Evolutionary conservation across 768 basidiomycete genomes (phyloP).

Genomic region (Boletellus ananiceps): DNA sequence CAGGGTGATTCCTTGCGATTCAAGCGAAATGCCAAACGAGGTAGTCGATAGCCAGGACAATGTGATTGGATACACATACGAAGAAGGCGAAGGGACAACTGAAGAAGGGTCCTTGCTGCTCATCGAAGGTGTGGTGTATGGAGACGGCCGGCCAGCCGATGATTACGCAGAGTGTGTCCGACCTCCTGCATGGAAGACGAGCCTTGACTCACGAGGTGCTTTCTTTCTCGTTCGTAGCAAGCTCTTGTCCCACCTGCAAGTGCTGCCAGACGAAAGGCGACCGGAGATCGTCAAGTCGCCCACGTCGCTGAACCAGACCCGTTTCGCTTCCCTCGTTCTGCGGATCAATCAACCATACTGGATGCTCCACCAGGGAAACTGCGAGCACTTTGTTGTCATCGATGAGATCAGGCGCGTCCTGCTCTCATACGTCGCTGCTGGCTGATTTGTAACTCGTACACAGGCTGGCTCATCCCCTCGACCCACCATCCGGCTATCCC

Average conservation of each 20-base stretch:
- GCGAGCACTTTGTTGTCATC: conserved; percentile 74
- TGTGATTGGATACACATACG: conserved; percentile 31
- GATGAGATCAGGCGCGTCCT: conserved; percentile 61
- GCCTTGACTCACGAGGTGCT: background rate
- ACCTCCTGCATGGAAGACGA: background rate
- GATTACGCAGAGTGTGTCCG: conserved; percentile 56
- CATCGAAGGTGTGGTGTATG: conserved; percentile 57
- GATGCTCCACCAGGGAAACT: conserved; percentile 75
- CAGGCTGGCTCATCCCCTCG: conserved; percentile 58
- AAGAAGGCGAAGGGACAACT: conserved; percentile 7
- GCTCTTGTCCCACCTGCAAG: conserved; percentile 38
- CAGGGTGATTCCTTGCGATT: conserved; percentile 55
- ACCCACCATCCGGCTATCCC: conserved; percentile 58
- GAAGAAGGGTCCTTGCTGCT: conserved; percentile 48
- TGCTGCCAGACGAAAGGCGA: conserved; percentile 29
- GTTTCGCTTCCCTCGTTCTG: conserved; percentile 51
- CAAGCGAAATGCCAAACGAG: conserved; percentile 49
- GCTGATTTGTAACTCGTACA: conserved; percentile 4
- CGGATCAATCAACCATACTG: conserved; percentile 76
- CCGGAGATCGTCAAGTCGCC: conserved; percentile 35
- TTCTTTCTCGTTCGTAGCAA: conserved; percentile 36
- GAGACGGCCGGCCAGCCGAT: conserved; percentile 42
- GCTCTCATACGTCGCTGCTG: background rate
- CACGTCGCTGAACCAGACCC: conserved; percentile 43
- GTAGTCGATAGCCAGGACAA: conserved; percentile 29